These are phyloP conservation scores for Mortierella sp. DNA, from an alignment of 371 early-diverging fungal species.

Conservation along the genomic window DNA sequence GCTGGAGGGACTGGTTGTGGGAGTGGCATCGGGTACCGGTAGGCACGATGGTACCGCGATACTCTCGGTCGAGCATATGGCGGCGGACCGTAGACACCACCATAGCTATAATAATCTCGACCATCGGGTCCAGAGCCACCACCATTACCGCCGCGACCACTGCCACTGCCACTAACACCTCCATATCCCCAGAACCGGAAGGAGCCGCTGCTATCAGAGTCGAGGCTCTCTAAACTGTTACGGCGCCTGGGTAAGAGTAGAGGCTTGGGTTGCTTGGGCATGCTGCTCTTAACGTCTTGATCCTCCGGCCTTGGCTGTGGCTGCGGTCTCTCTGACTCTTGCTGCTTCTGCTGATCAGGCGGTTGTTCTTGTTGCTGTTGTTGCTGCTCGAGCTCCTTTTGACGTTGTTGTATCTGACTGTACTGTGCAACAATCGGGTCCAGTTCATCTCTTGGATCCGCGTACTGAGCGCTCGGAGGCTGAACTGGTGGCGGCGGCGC, in stretches of 20 bases:
- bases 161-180: conserved; percentile 2
- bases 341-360: conserved; percentile 2
- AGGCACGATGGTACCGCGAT: conserved; percentile 22
- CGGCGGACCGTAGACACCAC: not conserved
- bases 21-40: conserved; percentile 30
- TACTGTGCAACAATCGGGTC: conserved; percentile 26
- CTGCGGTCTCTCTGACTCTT: not conserved
- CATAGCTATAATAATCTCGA: conserved; percentile 21
- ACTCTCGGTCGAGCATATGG: conserved; percentile 6
- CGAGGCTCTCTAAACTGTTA: conserved; percentile 46
- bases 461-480: not conserved
- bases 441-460: conserved; percentile 2
- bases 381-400: conserved; percentile 19
- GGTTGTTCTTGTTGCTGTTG: conserved; percentile 12
- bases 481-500: not conserved
- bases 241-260: conserved; percentile 19
- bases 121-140: conserved; percentile 21
- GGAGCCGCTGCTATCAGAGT: conserved; percentile 31
- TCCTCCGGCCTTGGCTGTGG: conserved; percentile 5
- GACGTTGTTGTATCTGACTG: conserved; percentile 16
- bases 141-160: conserved; percentile 22
- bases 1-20: conserved; percentile 23
- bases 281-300: not conserved
- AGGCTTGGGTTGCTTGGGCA: not conserved
- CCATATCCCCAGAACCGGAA: conserved; percentile 5